Evolutionary conservation across 441 rosid species (phyloP).

Genomic region (Rhodomyrtus psidioides): DNA sequence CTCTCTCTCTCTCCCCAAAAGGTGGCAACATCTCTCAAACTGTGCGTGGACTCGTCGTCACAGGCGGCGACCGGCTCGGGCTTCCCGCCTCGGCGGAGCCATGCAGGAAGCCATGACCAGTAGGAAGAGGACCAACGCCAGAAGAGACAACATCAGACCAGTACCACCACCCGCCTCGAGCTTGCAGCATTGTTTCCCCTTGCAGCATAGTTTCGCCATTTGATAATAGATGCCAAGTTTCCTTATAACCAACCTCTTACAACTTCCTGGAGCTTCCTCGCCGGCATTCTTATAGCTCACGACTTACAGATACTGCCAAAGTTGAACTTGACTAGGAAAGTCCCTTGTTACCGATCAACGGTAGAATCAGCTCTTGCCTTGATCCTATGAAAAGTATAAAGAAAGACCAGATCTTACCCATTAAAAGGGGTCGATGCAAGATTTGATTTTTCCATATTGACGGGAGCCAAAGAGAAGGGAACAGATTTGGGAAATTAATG

Average conservation of each 20-base stretch:
- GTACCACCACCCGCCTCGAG: fast-evolving
- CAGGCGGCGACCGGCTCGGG: no score
- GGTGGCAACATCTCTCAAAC: neutral
- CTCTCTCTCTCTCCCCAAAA: neutral
- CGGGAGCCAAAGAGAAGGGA: neutral
- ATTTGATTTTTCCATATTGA: no score
- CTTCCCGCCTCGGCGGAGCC: neutral
- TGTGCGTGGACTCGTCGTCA: neutral
- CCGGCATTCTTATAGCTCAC: neutral
- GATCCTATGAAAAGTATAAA: no score
- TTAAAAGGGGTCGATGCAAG: no score
- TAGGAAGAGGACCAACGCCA: neutral
- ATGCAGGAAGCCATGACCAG: neutral
- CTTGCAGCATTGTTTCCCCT: neutral
- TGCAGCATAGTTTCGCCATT: neutral
- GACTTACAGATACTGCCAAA: neutral
- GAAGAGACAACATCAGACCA: neutral
- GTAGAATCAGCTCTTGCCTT: no score
- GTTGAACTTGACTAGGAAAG: neutral
- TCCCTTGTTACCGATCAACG: neutral
- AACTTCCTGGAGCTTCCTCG: neutral
- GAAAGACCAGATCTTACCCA: no score
- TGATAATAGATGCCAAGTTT: neutral
- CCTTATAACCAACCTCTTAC: neutral
- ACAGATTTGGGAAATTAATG: neutral